Evolutionary conservation across 257 asterid species (phyloP).

Genomic region (Solanum microdontum): DNA sequence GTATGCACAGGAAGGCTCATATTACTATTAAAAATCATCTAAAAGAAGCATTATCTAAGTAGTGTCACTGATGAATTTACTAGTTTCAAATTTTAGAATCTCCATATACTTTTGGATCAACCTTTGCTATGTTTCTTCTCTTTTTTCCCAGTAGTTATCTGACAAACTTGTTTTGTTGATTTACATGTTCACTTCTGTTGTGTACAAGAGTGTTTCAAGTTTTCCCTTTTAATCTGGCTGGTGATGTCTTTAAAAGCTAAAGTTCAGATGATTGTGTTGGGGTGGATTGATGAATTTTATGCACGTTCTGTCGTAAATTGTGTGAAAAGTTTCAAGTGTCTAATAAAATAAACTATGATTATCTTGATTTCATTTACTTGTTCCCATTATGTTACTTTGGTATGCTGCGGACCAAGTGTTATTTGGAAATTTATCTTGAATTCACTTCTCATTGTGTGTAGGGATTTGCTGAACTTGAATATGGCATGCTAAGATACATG

Average conservation of each 20-base stretch:
- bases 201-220: not conserved
- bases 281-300: not conserved
- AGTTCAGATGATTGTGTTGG: not conserved
- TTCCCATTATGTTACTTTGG: not conserved
- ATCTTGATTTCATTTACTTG: not conserved
- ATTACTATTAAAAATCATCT: not conserved
- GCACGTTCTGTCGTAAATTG: not conserved
- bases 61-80: not conserved
- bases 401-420: not conserved
- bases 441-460: not conserved
- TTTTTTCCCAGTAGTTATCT: not conserved
- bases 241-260: not conserved
- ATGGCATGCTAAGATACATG: constrained; percentile 96
- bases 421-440: not conserved
- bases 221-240: not conserved
- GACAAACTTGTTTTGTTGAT: not conserved
- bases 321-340: not conserved
- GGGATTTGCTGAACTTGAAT: constrained; percentile 98
- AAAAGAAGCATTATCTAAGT: not conserved
- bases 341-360: not conserved
- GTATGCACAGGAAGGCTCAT: not conserved
- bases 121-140: not conserved
- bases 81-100: not conserved
- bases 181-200: not conserved
- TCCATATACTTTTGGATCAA: not conserved